Evolutionary conservation across 1,139 yeast species (phyloP).

Genomic region (Sugiyamaella pinicola): DNA sequence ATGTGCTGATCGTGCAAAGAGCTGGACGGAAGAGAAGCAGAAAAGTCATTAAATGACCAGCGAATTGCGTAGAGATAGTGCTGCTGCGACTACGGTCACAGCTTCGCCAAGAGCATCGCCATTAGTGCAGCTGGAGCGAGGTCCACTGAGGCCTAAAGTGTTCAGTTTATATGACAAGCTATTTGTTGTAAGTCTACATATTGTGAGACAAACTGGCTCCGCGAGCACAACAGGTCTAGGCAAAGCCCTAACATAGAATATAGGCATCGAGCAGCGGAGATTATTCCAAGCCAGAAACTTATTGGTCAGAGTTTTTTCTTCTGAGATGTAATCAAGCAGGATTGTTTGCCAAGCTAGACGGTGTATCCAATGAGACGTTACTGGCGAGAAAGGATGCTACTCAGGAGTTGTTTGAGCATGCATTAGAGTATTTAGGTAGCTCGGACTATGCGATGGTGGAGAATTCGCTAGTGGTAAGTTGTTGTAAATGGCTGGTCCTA

Average conservation of each 20-base stretch:
- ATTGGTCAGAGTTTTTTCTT: constrained; percentile 46
- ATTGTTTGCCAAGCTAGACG: constrained; percentile 32
- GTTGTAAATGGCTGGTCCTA: no score
- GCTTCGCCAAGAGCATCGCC: constrained; percentile 30
- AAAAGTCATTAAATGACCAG: background rate
- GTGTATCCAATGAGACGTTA: constrained; percentile 35
- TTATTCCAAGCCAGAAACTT: constrained; percentile 35
- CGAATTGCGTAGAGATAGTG: constrained; percentile 8
- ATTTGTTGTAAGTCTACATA: constrained; percentile 38
- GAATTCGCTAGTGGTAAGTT: constrained; percentile 30
- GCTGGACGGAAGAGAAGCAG: no score
- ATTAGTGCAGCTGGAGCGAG: constrained; percentile 42
- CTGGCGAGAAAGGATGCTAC: constrained; percentile 32
- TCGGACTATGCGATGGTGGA: constrained; percentile 32
- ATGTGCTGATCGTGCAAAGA: no score
- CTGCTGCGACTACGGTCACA: background rate
- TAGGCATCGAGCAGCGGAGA: constrained; percentile 20
- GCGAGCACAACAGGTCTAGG: no score
- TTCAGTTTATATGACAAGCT: constrained; percentile 41
- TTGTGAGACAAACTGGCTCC: no score
- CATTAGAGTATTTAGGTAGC: constrained; percentile 33
- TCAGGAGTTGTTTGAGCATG: constrained; percentile 36
- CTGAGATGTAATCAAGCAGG: constrained; percentile 39
- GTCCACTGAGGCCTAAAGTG: constrained; percentile 42
- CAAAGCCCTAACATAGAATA: background rate